Percentiles rank a stretch among this genome's conserved stretches.
phyloP scores from a whole-genome alignment of 495 filamentous ascomycete species.

The Tetracladium setigerum region DNA sequence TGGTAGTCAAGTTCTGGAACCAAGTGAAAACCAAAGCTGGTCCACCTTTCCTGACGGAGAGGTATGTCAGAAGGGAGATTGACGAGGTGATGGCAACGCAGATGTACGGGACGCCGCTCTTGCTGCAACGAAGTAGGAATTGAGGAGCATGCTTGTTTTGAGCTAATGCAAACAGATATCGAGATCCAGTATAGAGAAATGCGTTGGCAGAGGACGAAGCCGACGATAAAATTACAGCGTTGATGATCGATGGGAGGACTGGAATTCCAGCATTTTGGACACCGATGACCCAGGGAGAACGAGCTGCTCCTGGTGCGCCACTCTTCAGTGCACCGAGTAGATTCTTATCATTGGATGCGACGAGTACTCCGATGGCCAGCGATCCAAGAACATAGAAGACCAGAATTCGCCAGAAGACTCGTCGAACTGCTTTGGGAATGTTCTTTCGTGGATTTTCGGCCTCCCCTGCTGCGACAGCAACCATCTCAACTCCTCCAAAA shows the following conservation, averaged over 20 bases:
- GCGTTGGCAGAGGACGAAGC: conserved; percentile 67
- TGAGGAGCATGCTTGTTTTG: conserved; percentile 54
- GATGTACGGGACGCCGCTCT: conserved; percentile 53
- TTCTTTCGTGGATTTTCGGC: conserved; percentile 37
- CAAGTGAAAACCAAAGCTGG: conserved; percentile 51
- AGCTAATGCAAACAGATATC: conserved; percentile 57
- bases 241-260: conserved; percentile 55
- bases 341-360: conserved; percentile 51
- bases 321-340: conserved; percentile 42
- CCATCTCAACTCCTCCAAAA: conserved; percentile 48
- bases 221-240: conserved; percentile 63
- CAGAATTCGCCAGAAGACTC: conserved; percentile 42
- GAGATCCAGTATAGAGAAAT: conserved; percentile 52
- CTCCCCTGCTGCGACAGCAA: conserved; percentile 46
- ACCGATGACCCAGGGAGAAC: conserved; percentile 61
- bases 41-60: conserved; percentile 48
- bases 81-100: conserved; percentile 43
- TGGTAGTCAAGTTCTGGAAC: conserved; percentile 50
- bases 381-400: conserved; percentile 52
- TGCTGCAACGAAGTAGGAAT: conserved; percentile 48
- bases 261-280: conserved; percentile 57
- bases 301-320: conserved; percentile 40
- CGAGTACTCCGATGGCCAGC: conserved; percentile 50
- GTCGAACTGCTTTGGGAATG: conserved; percentile 40
- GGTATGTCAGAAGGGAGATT: conserved; percentile 51